Evolutionary conservation across 176 grass and related monocot species (phyloP).

Genomic region (Carex scoparia): DNA sequence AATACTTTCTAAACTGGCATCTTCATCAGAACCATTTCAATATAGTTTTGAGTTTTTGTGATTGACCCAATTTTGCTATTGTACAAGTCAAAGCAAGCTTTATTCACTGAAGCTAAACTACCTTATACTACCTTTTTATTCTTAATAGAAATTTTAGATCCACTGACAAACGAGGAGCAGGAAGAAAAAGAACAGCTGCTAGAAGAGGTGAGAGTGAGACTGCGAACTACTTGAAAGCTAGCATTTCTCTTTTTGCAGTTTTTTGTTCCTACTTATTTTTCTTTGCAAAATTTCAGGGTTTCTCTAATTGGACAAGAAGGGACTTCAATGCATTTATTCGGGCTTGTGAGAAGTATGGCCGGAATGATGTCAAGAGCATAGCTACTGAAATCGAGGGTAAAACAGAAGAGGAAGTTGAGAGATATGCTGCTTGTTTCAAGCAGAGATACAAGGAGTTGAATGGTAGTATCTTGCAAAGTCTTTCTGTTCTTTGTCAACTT

Average conservation of each 20-base stretch:
- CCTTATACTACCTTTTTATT: conserved; percentile 28
- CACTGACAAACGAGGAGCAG: conserved; percentile 73
- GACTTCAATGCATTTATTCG: conserved; percentile 94
- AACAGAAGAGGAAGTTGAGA: conserved; percentile 91
- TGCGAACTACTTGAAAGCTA: conserved; percentile 5
- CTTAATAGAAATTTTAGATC: conserved; percentile 68
- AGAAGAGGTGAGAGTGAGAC: conserved; percentile 64
- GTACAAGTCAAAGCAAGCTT: background rate
- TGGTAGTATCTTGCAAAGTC: conserved; percentile 55
- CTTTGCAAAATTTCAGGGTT: conserved; percentile 51
- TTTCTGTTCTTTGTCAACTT: background rate
- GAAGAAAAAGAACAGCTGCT: conserved; percentile 84
- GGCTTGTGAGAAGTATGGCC: conserved; percentile 94
- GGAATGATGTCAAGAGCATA: conserved; percentile 91
- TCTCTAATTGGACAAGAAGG: conserved; percentile 85
- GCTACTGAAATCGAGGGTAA: conserved; percentile 92
- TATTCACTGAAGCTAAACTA: conserved; percentile 18
- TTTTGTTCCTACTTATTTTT: conserved; percentile 1
- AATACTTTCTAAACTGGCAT: background rate
- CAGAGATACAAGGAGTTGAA: conserved; percentile 89
- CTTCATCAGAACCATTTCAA: background rate
- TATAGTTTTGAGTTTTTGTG: background rate
- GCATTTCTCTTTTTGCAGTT: background rate
- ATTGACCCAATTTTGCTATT: background rate
- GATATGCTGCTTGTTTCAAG: conserved; percentile 83